A percentile compares a stretch with the other conserved stretches of the same genome.
phyloP scores from a whole-genome alignment of 345 rosid species.

The Turritis glabra region DNA sequence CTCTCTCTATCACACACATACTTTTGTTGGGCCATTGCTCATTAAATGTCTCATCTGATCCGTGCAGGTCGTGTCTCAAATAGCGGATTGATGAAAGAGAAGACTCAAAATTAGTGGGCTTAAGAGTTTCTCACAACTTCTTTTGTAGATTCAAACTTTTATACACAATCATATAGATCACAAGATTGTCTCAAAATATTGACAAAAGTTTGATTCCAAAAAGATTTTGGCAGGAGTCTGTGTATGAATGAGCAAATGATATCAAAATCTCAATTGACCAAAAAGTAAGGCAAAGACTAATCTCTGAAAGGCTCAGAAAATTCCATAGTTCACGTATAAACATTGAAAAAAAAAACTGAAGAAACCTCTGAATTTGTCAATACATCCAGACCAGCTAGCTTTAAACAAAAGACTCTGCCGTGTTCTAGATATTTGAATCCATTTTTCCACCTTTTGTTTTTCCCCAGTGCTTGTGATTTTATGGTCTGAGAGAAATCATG shows the following conservation, averaged over 20 bases:
- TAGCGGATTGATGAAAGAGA: conserved; percentile 2
- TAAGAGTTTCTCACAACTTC: neutral
- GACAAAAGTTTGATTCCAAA: neutral
- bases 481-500: neutral
- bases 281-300: conserved; percentile 9
- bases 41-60: conserved; percentile 19
- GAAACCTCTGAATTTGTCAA: conserved; percentile 21
- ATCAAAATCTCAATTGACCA: conserved; percentile 26
- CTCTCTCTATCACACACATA: neutral
- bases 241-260: neutral
- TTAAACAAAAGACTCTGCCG: conserved; percentile 4
- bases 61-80: conserved; percentile 36
- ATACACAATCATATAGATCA: conserved; percentile 29
- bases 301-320: neutral
- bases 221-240: neutral
- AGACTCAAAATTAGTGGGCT: neutral
- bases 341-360: neutral
- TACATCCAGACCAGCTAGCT: conserved; percentile 20
- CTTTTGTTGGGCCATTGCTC: conserved; percentile 8
- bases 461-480: neutral
- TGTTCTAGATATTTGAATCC: neutral
- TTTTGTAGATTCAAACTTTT: conserved; percentile 23
- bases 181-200: conserved; percentile 34
- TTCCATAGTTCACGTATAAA: neutral
- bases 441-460: neutral